Base-by-base conservation (phyloP, 228 moss, liverwort and hornwort genomes). In the Sphagnum magellanicum region DNA sequence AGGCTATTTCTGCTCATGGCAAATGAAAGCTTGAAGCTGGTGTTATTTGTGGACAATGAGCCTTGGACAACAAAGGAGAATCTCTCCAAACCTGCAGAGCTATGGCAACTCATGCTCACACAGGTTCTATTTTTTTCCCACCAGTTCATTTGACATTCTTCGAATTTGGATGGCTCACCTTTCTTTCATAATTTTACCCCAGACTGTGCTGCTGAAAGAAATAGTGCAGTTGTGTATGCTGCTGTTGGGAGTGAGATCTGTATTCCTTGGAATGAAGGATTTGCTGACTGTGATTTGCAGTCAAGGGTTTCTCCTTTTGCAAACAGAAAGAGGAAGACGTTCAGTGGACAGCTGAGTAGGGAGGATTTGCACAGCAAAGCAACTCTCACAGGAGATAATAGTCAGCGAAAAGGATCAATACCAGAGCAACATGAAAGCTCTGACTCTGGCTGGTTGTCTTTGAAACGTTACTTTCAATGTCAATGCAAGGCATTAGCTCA, bases 271-370 rank as follows among this genome's bases (percentile, higher is more conserved):
- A 32, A 32, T 32, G 32, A 32, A 55, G 55, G 12, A 55, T 8
- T 12, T 55, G 55, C 55, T 55, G 55, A 55, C 55, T 55, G 55
- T 55, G 8, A 55, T 14, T 6, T 65, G 78, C 92, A 98, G 98
- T 98, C 98, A 60, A 89, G 98, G 79, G 81, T 90, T 62, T 98
- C 98, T 75, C 98, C 94, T 52, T 98, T 98, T 79, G 87, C 94
- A 53, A 98, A 98, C 65, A 82, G 98, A 51, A 80, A 90, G 74
- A 87, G 85, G 74, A 88, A 82, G 61, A 88, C 81, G 61, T 79
- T 67, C 13, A 82, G 70, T 77, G 77, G 68, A 64, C 76, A 70
- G 70, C 67, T 70, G 65, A 84, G 77, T 67, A 76, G 77, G 81
- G 81, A 85, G 74, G 75, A 71, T 16, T 73, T 73, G 72, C 76